Conservation (phyloP, 73 alveolate genomes). For the Tetrahymena elliotti region DNA sequence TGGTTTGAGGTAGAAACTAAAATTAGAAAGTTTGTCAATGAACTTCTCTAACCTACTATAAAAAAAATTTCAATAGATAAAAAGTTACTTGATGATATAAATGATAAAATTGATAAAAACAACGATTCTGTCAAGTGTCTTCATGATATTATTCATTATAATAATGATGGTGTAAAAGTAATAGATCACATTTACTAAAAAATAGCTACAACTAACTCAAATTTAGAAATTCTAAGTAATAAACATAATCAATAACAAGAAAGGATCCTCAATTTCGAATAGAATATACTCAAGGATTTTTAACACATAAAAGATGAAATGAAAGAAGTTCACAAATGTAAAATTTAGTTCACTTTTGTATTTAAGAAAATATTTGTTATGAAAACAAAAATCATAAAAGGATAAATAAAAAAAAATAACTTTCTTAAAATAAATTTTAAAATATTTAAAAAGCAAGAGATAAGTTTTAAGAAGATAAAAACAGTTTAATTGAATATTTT, state of each 20-base stretch:
- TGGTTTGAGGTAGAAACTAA: slow-evolving; percentile 42
- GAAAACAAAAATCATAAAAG: neutral
- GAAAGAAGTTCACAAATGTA: neutral
- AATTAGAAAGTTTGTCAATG: slow-evolving; percentile 18
- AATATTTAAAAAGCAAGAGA: neutral
- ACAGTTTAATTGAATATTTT: neutral
- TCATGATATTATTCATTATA: slow-evolving; percentile 9
- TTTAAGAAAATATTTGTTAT: neutral
- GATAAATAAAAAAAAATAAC: neutral
- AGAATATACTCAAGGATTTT: neutral
- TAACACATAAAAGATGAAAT: neutral
- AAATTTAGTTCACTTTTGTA: neutral
- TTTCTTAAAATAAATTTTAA: no score
- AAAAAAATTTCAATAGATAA: slow-evolving; percentile 16
- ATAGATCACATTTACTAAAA: neutral
- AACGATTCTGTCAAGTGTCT: slow-evolving; percentile 7
- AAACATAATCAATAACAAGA: neutral
- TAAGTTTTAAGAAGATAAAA: neutral
- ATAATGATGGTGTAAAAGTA: slow-evolving; percentile 21
- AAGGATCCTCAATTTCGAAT: neutral
- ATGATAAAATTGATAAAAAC: neutral
- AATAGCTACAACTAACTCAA: neutral
- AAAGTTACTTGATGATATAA: slow-evolving; percentile 10
- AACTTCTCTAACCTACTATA: slow-evolving; percentile 17
- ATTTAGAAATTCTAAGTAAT: neutral